Evolutionary conservation across 768 basidiomycete species (phyloP), one percentile per base, ranked within the genome.

Genomic region (Mycena vitilis): DNA sequence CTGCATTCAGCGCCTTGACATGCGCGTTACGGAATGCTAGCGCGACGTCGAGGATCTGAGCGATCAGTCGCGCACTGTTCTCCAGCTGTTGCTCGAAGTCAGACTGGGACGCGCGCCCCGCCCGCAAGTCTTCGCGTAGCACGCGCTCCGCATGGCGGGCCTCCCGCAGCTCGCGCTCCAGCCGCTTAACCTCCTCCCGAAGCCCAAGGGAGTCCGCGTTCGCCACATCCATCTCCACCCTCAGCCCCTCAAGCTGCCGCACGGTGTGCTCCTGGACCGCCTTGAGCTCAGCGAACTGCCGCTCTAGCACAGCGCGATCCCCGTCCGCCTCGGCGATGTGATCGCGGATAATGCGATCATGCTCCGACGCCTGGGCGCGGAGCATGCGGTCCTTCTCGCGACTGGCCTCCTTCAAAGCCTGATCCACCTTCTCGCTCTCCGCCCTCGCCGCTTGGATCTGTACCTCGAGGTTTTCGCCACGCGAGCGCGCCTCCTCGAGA

Each of bases 271-370:
- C 92, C 57, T 91, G 79, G 10, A 84, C 83, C 1, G 88, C 88
- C 71, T 87, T 86, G 44, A 94, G 80, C 75, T 94, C 93, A 47
- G 87, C 88, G 76, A 93, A 91, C 77, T 95, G 93, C 57, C 96
- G 90, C 79, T 98, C 95, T 53, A 98, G 83, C 16, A 97, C 95
- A 0, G 96, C 95, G 10, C 95, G 88, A 77, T 98, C 96, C 1
- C 95, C 94, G 74, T 98, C 95, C 16, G 95, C 94, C 78, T 99
- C 96, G 4, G 93, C 93, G 62, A 93, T 91, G 73, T 96, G 93
- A 76, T 98, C 95, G 1, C 95, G 88, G 69, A 98, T 88, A 56
- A 85, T 83, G 23, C 85, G 81, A 45, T 87, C 86, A 69, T 88
- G 86, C 73, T 88, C 93, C 16, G 87, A 88, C 9, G 92, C 91